Conservation (phyloP, 2,329 filamentous ascomycete species). For the Phyllosticta ampelicida region DNA sequence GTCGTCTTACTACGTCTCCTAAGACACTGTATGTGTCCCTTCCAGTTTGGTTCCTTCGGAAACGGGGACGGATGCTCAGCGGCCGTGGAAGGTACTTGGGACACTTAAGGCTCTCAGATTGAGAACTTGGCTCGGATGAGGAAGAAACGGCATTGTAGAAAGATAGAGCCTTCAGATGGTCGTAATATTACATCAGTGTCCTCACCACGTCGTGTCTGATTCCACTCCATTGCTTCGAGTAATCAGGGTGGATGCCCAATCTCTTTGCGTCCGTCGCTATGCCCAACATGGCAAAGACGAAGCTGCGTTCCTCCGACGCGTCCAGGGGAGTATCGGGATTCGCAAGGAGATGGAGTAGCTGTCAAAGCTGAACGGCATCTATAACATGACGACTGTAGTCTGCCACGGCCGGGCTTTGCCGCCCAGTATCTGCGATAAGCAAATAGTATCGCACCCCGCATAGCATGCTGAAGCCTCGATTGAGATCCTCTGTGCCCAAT, state of each 20-base stretch:
- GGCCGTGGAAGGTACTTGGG: background rate
- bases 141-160: background rate
- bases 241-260: background rate
- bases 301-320: slow-evolving; percentile 5
- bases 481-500: background rate
- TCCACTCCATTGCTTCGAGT: background rate
- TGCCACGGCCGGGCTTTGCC: background rate
- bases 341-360: slow-evolving; percentile 1
- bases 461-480: slow-evolving; percentile 4
- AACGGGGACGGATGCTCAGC: background rate
- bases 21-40: background rate
- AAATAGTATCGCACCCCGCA: slow-evolving; percentile 8
- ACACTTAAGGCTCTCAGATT: background rate
- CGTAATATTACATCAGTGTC: background rate
- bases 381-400: background rate
- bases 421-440: background rate
- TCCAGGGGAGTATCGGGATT: background rate
- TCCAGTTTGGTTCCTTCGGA: background rate
- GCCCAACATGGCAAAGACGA: slow-evolving; percentile 4
- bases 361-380: background rate
- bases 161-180: background rate
- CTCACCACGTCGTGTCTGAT: background rate
- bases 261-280: background rate
- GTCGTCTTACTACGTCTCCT: background rate
- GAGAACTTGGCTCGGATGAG: background rate